A percentile compares a stretch with the other conserved stretches of the same genome.
These are phyloP conservation scores for Psilocybe cyanescens DNA, from an alignment of 768 basidiomycete genomes.

Conservation along the genomic window DNA sequence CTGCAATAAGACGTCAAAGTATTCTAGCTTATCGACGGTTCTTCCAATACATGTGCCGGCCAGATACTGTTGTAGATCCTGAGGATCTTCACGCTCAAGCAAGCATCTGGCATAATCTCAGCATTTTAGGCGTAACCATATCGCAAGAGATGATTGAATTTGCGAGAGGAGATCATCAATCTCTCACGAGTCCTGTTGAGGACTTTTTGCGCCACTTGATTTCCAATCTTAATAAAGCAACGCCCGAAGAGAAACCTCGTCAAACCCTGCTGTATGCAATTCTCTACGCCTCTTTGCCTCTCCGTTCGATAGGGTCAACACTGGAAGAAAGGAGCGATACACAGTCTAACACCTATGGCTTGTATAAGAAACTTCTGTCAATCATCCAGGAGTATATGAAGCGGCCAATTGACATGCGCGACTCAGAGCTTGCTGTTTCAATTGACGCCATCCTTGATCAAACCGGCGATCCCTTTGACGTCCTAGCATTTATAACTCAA, in stretches of 20 bases:
- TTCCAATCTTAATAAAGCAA: neutral
- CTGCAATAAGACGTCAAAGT: neutral
- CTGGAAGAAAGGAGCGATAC: neutral
- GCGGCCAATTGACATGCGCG: neutral
- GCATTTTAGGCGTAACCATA: neutral
- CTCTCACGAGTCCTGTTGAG: neutral
- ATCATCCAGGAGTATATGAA: neutral
- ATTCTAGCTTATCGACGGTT: neutral
- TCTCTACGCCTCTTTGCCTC: neutral
- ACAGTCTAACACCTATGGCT: neutral
- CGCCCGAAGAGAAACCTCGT: neutral
- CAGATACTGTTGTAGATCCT: neutral
- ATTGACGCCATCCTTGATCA: neutral
- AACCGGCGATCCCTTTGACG: neutral
- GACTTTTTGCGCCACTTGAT: neutral
- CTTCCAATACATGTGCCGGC: neutral
- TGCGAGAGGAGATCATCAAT: neutral
- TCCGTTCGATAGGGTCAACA: neutral
- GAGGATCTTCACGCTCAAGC: neutral
- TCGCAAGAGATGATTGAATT: neutral
- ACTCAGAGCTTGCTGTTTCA: neutral
- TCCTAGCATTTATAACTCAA: neutral
- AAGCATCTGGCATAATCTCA: neutral
- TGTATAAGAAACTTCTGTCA: neutral
- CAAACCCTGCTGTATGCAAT: neutral